These are phyloP conservation scores for Xanthoparmelia taractica DNA, from an alignment of 495 filamentous ascomycete genomes.

Conservation along the genomic window DNA sequence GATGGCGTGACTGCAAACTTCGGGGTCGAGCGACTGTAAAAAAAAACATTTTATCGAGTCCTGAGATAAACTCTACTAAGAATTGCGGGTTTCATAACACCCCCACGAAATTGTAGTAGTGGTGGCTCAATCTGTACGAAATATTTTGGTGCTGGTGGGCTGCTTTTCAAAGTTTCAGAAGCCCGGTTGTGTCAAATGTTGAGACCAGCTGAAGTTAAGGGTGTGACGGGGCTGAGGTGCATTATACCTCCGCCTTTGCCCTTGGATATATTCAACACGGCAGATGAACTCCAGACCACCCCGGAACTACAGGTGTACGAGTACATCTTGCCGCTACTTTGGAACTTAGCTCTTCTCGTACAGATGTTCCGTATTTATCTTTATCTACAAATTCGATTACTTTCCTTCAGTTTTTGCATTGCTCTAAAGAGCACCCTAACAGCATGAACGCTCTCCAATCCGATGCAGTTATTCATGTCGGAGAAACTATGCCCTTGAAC, in stretches of 20 bases:
- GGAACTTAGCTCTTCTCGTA: too few relatives aligned
- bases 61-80: not conserved
- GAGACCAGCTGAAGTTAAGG: not conserved
- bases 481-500: too few relatives aligned
- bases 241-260: not conserved
- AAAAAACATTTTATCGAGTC: not conserved
- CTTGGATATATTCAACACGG: not conserved
- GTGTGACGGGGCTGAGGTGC: not conserved
- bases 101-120: not conserved
- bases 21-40: not conserved
- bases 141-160: not conserved
- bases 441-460: too few relatives aligned
- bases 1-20: not conserved
- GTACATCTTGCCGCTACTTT: too few relatives aligned
- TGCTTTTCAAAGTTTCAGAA: not conserved
- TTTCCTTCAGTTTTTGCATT: too few relatives aligned
- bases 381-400: too few relatives aligned
- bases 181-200: not conserved
- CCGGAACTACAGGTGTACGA: not conserved
- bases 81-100: not conserved
- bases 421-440: too few relatives aligned
- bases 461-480: too few relatives aligned
- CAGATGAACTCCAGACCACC: not conserved
- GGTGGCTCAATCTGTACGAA: not conserved
- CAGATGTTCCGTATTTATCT: too few relatives aligned